These are phyloP conservation scores for Trichoderma arundinaceum DNA, from an alignment of 2,329 filamentous ascomycete species.

Conservation along the genomic window DNA sequence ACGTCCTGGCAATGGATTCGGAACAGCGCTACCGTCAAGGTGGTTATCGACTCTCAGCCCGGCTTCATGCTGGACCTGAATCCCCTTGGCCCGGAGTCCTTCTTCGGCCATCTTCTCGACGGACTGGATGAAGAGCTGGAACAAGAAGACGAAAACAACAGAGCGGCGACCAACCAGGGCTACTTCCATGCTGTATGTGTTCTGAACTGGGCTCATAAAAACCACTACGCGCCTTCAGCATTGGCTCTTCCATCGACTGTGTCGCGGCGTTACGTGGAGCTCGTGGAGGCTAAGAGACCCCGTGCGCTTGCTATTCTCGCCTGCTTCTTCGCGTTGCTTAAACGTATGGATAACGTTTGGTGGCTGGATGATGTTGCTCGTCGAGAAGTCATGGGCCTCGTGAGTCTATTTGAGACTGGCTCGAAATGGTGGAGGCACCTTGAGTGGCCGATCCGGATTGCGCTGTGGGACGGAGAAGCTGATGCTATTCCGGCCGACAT, in stretches of 20 bases:
- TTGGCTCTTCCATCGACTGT: conserved; percentile 70
- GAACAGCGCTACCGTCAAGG: conserved; percentile 60
- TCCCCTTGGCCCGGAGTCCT: conserved; percentile 56
- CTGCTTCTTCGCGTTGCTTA: conserved; percentile 70
- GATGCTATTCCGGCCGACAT: conserved; percentile 59
- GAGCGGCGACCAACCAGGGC: conserved; percentile 52
- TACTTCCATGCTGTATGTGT: conserved; percentile 70
- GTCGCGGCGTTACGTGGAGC: conserved; percentile 64
- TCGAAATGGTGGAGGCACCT: conserved; percentile 66
- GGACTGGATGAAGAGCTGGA: conserved; percentile 62
- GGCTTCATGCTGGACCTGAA: conserved; percentile 65
- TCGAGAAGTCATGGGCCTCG: conserved; percentile 68
- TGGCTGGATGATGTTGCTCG: conserved; percentile 72
- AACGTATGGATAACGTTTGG: conserved; percentile 67
- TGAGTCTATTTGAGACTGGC: conserved; percentile 62
- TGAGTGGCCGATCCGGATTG: conserved; percentile 65
- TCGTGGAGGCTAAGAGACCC: conserved; percentile 63
- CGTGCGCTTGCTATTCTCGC: conserved; percentile 68
- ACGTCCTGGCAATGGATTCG: conserved; percentile 69
- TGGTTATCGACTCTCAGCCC: conserved; percentile 68
- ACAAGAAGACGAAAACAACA: conserved; percentile 41
- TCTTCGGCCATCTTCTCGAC: conserved; percentile 66
- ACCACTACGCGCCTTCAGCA: conserved; percentile 62
- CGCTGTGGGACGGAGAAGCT: conserved; percentile 58
- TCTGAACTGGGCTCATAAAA: conserved; percentile 69